Evolutionary conservation across 805 yeast species (phyloP).

Genomic region (Metschnikowia henanensis): DNA sequence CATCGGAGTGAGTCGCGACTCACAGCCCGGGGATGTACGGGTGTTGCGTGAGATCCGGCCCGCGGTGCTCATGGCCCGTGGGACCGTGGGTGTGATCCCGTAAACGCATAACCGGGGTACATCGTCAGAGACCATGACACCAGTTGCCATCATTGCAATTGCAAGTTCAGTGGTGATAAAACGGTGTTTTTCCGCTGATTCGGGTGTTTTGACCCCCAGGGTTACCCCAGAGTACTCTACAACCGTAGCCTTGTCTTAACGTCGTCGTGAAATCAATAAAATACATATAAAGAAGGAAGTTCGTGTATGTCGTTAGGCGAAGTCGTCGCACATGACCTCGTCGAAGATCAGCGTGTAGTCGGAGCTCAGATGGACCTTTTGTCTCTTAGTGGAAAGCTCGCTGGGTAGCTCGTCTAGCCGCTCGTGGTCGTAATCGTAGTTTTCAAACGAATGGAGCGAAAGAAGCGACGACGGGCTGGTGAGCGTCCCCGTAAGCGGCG

Average conservation of each 20-base stretch:
- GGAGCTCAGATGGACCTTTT: constrained; percentile 15
- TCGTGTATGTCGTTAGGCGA: constrained; percentile 15
- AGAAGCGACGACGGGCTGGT: constrained; percentile 39
- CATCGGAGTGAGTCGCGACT: neutral
- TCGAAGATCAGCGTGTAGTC: constrained; percentile 21
- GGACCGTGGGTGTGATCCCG: too few relatives aligned
- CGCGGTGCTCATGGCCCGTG: too few relatives aligned
- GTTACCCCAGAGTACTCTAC: too few relatives aligned
- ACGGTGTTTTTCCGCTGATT: too few relatives aligned
- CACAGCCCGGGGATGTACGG: neutral
- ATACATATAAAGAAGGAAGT: constrained; percentile 12
- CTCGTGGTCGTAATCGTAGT: constrained; percentile 22
- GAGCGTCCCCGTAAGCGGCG: constrained; percentile 21
- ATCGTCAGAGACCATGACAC: too few relatives aligned
- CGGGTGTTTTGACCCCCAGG: too few relatives aligned
- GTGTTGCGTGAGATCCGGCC: too few relatives aligned
- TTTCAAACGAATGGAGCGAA: constrained; percentile 30
- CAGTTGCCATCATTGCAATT: too few relatives aligned
- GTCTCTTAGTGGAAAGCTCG: constrained; percentile 17
- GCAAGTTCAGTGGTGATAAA: too few relatives aligned
- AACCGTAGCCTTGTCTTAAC: neutral
- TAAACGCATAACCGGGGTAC: neutral
- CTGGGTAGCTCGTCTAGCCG: constrained; percentile 12
- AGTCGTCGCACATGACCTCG: constrained; percentile 21
- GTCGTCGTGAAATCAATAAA: constrained; percentile 6